These are phyloP conservation scores for Diaporthe destruens DNA, from an alignment of 2,329 filamentous ascomycete species.

Conservation along the genomic window DNA sequence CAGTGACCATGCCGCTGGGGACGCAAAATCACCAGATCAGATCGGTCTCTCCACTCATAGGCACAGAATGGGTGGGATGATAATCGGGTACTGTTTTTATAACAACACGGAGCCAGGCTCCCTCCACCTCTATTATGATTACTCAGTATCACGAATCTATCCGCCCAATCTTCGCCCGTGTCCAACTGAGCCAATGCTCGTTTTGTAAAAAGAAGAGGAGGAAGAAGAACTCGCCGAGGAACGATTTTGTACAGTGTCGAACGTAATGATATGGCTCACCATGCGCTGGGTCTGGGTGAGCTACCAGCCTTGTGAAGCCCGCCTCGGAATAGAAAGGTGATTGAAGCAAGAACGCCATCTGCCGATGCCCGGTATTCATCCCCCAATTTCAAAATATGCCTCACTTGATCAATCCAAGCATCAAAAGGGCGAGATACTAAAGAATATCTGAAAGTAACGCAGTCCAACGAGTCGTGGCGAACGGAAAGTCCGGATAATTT, in stretches of 20 bases:
- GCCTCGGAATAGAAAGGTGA: background rate
- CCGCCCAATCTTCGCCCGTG: constrained; percentile 18
- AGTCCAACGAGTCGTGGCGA: constrained; percentile 7
- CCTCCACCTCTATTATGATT: constrained; percentile 31
- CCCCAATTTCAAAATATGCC: constrained; percentile 14
- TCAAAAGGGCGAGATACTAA: background rate
- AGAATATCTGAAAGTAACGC: constrained; percentile 1
- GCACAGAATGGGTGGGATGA: background rate
- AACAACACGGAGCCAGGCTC: background rate
- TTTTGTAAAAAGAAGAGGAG: background rate
- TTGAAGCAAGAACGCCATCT: constrained; percentile 32
- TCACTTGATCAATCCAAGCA: constrained; percentile 33
- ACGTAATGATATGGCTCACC: background rate
- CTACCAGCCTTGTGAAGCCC: background rate
- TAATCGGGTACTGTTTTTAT: background rate
- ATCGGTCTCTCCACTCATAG: background rate
- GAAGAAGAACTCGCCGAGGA: background rate
- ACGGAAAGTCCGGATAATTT: background rate
- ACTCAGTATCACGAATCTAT: constrained; percentile 29
- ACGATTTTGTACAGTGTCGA: constrained; percentile 25
- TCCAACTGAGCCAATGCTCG: constrained; percentile 20
- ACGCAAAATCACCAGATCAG: background rate
- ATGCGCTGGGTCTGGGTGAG: background rate
- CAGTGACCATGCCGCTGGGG: background rate
- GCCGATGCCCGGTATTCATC: constrained; percentile 30